Evolutionary conservation across 257 asterid genomes (phyloP).

Genomic region (Nicotiana attenuata): DNA sequence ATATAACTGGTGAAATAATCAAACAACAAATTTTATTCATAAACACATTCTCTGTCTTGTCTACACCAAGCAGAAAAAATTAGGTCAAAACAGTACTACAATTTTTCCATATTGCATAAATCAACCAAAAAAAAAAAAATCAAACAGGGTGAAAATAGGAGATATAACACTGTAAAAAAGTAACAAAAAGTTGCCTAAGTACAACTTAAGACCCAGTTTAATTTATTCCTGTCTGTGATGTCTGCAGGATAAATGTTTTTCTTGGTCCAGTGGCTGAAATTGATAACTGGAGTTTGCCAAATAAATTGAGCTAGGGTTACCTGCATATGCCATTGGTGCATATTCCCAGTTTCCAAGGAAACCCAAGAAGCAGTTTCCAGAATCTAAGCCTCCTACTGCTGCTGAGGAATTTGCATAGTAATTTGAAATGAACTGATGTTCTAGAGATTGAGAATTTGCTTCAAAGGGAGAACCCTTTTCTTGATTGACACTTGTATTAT

Average conservation of each 20-base stretch:
- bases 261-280: slow-evolving; percentile 8
- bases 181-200: background rate
- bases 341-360: slow-evolving; percentile 40
- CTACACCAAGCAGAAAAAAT: slow-evolving; percentile 1
- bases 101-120: background rate
- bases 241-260: background rate
- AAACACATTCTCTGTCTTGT: background rate
- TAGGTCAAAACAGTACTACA: background rate
- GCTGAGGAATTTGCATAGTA: slow-evolving; percentile 16
- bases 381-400: slow-evolving; percentile 14
- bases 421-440: slow-evolving; percentile 28
- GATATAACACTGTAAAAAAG: background rate
- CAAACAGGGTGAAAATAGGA: background rate
- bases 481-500: slow-evolving; percentile 20
- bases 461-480: slow-evolving; percentile 6
- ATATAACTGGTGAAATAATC: background rate
- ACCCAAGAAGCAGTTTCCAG: slow-evolving; percentile 27
- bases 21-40: background rate
- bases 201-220: background rate
- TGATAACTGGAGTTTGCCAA: slow-evolving; percentile 21
- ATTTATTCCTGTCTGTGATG: background rate
- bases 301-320: slow-evolving; percentile 38
- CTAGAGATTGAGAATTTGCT: slow-evolving; percentile 3
- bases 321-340: slow-evolving; percentile 24
- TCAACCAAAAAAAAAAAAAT: background rate